phyloP scores from a whole-genome alignment of 331 rosid genomes.

The Prunus yedoensis region DNA sequence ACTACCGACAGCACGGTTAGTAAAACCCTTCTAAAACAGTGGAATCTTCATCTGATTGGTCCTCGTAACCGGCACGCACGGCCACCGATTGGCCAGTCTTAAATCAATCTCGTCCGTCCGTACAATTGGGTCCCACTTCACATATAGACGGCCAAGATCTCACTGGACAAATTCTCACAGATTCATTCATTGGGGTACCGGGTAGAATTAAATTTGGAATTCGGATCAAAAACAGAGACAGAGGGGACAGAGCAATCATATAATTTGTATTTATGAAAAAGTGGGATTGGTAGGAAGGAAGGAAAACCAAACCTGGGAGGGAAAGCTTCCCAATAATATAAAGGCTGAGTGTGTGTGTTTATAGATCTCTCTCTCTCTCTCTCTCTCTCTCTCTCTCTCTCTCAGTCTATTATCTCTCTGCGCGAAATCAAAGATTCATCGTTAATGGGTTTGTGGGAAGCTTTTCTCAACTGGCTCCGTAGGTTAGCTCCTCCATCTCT shows the following conservation, averaged over 20 bases:
- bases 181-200: background rate
- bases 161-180: background rate
- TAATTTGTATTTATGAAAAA: background rate
- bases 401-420: background rate
- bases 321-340: background rate
- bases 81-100: background rate
- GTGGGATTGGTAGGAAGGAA: background rate
- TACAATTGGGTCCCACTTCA: background rate
- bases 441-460: slow-evolving; percentile 81
- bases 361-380: slow-evolving; percentile 11
- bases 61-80: background rate
- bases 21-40: background rate
- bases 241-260: background rate
- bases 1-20: background rate
- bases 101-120: background rate
- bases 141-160: background rate
- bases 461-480: slow-evolving; percentile 88
- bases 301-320: background rate
- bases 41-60: slow-evolving; percentile 1
- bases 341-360: background rate
- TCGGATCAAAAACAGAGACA: background rate
- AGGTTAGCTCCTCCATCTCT: slow-evolving; percentile 39
- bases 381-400: slow-evolving; percentile 2
- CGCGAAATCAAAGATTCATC: background rate
- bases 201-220: background rate